Evolutionary conservation across 2,329 filamentous ascomycete genomes (phyloP), one percentile per base, ranked within the genome.

Genomic region (Phyllosticta citriasiana): DNA sequence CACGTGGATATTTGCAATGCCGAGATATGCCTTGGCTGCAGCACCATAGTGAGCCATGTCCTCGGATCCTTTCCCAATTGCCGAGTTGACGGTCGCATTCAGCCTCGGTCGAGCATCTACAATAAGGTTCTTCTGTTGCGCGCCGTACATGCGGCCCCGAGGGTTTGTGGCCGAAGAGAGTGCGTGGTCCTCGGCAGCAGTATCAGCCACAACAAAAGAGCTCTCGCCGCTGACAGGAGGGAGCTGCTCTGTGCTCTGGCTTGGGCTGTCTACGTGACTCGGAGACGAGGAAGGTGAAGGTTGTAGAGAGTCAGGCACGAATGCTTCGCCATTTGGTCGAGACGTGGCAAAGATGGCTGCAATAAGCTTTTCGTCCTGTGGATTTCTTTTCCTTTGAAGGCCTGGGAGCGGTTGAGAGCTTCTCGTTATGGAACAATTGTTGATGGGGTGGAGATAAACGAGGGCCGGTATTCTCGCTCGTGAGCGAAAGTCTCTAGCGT

Each of bases 21-120:
- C 94, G 61, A 99, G 82, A 71, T 95, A 99, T 30, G 88, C 88
- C 74, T 97, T 96, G 63, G 87, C 88, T 16, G 91, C 91, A 69
- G 92, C 93, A 64, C 88, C 90, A 77, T 99, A 99, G 74, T 96
- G 88, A 65, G 96, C 90, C 89, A 97, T 97, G 69, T 97, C 96
- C 74, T 99, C 94, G 0, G 93, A 96, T 2, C 94, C 94, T 72
- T 92, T 86, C 6, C 94, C 94, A 65, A 93, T 86, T 3, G 92
- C 89, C 72, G 97, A 92, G 83, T 97, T 97, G 6, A 91, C 91
- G 66, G 92, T 86, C 22, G 94, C 94, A 72, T 99, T 99, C 67
- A 99, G 87, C 3, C 88, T 94, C 16, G 94, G 94, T 54, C 94
- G 85, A 53, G 94, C 94, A 77, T 99, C 94, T 53, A 99, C 91